These are phyloP conservation scores for Chlorokybus atmophyticus DNA, from an alignment of 139 green algal genomes.

Conservation along the genomic window DNA sequence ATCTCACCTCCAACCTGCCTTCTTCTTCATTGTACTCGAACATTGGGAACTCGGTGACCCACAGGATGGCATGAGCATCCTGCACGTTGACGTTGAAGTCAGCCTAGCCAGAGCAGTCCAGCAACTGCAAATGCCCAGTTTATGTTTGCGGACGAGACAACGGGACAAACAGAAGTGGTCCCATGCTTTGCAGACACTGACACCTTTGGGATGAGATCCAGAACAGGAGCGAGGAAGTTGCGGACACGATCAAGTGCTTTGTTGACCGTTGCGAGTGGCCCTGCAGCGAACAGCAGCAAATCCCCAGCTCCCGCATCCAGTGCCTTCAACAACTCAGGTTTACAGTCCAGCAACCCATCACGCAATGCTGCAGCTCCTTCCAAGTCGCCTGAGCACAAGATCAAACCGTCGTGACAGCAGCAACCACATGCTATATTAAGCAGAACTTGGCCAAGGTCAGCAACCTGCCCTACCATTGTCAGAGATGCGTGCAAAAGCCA, in stretches of 20 bases:
- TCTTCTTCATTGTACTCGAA: conserved; percentile 89
- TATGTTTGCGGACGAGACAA: too few species aligned
- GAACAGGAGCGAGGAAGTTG: conserved; percentile 52
- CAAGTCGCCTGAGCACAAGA: not conserved
- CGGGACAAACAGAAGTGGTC: too few species aligned
- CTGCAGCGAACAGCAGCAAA: conserved; percentile 77
- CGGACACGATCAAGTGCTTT: conserved; percentile 70
- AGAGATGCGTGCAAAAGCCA: conserved; percentile 57
- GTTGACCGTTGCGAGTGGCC: conserved; percentile 43
- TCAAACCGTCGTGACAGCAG: not conserved
- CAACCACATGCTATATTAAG: too few species aligned
- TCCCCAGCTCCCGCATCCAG: conserved; percentile 42
- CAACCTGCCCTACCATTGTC: conserved; percentile 41
- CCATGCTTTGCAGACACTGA: too few species aligned
- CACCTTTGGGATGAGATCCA: conserved; percentile 46
- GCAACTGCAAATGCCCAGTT: too few species aligned
- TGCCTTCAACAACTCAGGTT: conserved; percentile 8
- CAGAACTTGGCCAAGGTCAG: too few species aligned
- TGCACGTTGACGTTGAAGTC: too few species aligned
- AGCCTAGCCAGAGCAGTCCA: too few species aligned
- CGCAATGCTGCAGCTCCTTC: conserved; percentile 6
- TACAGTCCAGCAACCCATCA: not conserved
- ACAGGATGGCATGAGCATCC: conserved; percentile 59
- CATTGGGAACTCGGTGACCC: conserved; percentile 95
- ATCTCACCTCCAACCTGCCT: conserved; percentile 20